Base-by-base conservation (phyloP, 2,329 filamentous ascomycete species). In the Davidsoniella eucalypti region DNA sequence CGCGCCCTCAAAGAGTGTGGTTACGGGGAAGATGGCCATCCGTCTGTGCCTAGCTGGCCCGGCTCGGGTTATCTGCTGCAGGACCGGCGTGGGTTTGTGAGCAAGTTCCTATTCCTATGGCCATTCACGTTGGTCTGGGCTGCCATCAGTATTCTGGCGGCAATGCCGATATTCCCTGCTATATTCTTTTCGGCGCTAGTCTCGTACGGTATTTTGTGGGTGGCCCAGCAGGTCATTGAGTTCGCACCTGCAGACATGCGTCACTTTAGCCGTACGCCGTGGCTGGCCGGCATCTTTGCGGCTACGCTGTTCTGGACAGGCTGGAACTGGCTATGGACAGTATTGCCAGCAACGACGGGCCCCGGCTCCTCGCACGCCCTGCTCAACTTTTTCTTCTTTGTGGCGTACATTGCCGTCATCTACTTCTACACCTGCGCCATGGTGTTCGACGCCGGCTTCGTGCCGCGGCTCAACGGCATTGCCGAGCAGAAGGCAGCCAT, bases 381-480 rank as follows among this genome's bases (percentile, higher is more conserved):
- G 33, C 68, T 84, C 50, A 96, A 95, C 64, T 57, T 93, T n/a
- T 56, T 77, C 1, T 95, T 96, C 61, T 70, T 69, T 21, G 56
- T 71, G 0, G 75, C 76, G 54, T 82, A 78, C 57, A 65, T 69
- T 42, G 65, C 88, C 5, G 90, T 81, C 8, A 65, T 75, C 10
- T 96, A 92, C 64, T 98, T 96, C 63, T 98, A 95, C 63, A 72
- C 80, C 55, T 76, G 81, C 48, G 80, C 83, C 57, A 95, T 96
- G 87, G 68, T 78, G 47, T 80, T 82, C 58, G 90, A 98, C 61
- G 92, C 92, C 0, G 92, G 92, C 14, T 95, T 83, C 60, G 84
- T 98, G 25, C 90, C 92, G 37, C 95, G 94, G 64, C 76, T 88
- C 59, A 82, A 82, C 51, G 90, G 88, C 56, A 82, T 93, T 51